Evolutionary conservation across 1,284 basidiomycete genomes (phyloP).

Genomic region (Trichosporon ovoides): DNA sequence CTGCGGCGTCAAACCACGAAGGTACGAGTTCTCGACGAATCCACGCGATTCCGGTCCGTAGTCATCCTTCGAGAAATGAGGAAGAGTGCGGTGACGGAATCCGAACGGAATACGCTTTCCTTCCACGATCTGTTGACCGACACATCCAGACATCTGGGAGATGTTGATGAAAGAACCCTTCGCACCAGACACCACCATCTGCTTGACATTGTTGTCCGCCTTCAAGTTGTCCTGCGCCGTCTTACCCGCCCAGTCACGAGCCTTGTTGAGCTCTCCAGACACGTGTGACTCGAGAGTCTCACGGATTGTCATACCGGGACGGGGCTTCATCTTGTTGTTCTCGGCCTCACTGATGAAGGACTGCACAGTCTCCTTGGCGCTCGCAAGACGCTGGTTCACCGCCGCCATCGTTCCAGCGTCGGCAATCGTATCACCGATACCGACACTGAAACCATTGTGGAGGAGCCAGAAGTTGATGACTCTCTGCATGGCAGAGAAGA

Average conservation of each 20-base stretch:
- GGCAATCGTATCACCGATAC: constrained; percentile 97
- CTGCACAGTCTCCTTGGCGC: constrained; percentile 71
- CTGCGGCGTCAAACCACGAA: constrained; percentile 92
- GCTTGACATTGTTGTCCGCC: constrained; percentile 99
- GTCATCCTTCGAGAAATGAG: constrained; percentile 98
- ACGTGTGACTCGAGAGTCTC: constrained; percentile 96
- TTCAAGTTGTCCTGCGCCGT: constrained; percentile 93
- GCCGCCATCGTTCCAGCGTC: constrained; percentile 79
- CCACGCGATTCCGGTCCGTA: constrained; percentile 98
- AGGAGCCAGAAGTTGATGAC: constrained; percentile 98
- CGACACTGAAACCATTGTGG: constrained; percentile 98
- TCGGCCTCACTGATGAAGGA: constrained; percentile 71
- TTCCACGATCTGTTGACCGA: constrained; percentile 97
- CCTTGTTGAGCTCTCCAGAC: constrained; percentile 86
- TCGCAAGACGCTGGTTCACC: constrained; percentile 77
- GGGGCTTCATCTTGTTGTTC: constrained; percentile 74
- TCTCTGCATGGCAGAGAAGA: constrained; percentile 91
- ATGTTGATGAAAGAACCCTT: constrained; percentile 99
- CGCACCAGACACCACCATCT: constrained; percentile 99
- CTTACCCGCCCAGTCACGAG: constrained; percentile 92
- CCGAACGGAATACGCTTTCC: constrained; percentile 98
- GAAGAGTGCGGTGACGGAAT: constrained; percentile 91
- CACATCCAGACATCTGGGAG: constrained; percentile 99
- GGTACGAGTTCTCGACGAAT: constrained; percentile 98
- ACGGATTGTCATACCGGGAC: constrained; percentile 97